Conservation (phyloP, 148 eudicot species). For the Rhododendron molle region DNA sequence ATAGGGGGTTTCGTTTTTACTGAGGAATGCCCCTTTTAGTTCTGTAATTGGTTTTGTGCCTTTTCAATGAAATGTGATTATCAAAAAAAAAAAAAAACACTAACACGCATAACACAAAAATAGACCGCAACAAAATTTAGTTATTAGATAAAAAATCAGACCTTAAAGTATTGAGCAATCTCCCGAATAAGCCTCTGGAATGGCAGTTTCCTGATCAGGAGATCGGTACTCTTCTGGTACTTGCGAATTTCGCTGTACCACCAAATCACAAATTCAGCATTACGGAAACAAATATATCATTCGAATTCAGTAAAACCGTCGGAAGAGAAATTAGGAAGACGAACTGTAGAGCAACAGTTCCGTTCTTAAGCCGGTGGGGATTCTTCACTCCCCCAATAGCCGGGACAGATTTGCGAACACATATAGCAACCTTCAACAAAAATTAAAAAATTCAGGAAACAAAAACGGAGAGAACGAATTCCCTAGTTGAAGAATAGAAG, state of each 20-base stretch:
- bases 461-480: background rate
- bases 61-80: too few relatives aligned
- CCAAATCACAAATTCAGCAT: too few relatives aligned
- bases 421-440: background rate
- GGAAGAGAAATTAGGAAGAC: background rate
- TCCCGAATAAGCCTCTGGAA: background rate
- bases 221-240: conserved; percentile 22
- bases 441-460: background rate
- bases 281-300: too few relatives aligned
- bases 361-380: conserved; percentile 22
- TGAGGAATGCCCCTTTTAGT: too few relatives aligned
- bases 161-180: conserved; percentile 9
- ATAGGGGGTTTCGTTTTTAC: too few relatives aligned
- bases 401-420: conserved; percentile 20
- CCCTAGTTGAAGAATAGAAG: too few relatives aligned
- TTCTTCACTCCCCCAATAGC: conserved; percentile 25
- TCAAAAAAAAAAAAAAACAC: conserved; percentile 4
- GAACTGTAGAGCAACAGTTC: conserved; percentile 23
- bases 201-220: conserved; percentile 15
- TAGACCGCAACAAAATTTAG: background rate
- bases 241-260: conserved; percentile 21
- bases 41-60: too few relatives aligned
- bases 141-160: background rate
- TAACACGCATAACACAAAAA: background rate
- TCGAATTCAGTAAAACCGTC: too few relatives aligned